These are phyloP conservation scores for Myxozyma kluyveri DNA, from an alignment of 805 yeast genomes.

Conservation along the genomic window DNA sequence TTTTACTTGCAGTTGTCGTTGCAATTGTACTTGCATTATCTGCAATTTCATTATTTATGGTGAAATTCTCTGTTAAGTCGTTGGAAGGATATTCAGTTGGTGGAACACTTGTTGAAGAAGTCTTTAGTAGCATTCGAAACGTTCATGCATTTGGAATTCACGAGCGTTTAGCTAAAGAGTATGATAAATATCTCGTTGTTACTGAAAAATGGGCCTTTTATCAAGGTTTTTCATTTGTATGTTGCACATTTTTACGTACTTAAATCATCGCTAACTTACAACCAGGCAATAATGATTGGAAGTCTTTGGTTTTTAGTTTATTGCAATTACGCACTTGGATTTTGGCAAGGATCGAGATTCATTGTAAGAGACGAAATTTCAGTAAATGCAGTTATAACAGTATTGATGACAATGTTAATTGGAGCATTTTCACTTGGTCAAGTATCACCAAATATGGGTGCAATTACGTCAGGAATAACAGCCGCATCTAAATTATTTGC, in stretches of 20 bases:
- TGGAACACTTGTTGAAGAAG: slow-evolving; percentile 44
- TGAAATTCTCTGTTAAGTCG: slow-evolving; percentile 10
- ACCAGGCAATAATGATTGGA: slow-evolving; percentile 27
- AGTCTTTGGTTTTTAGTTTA: slow-evolving; percentile 32
- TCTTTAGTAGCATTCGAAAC: slow-evolving; percentile 41
- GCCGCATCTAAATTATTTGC: slow-evolving; percentile 43
- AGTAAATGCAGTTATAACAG: slow-evolving; percentile 25
- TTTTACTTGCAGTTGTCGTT: slow-evolving; percentile 38
- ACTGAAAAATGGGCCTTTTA: slow-evolving; percentile 15
- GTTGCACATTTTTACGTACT: neutral
- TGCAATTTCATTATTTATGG: slow-evolving; percentile 35
- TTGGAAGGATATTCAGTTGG: slow-evolving; percentile 21
- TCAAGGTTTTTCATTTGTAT: slow-evolving; percentile 15
- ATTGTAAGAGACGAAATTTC: slow-evolving; percentile 27
- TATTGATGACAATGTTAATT: slow-evolving; percentile 34
- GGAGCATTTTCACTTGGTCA: slow-evolving; percentile 43
- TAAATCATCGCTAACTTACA: no score
- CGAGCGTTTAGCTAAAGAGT: slow-evolving; percentile 36
- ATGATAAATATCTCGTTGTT: slow-evolving; percentile 19
- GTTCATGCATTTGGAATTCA: slow-evolving; percentile 46
- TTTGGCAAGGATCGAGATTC: slow-evolving; percentile 37
- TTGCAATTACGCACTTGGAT: slow-evolving; percentile 34
- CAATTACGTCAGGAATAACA: slow-evolving; percentile 41
- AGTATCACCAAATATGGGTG: slow-evolving; percentile 42
- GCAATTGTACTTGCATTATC: slow-evolving; percentile 35